These are phyloP conservation scores for Fusarium tjaetaba DNA, from an alignment of 2,329 filamentous ascomycete genomes.

Conservation along the genomic window DNA sequence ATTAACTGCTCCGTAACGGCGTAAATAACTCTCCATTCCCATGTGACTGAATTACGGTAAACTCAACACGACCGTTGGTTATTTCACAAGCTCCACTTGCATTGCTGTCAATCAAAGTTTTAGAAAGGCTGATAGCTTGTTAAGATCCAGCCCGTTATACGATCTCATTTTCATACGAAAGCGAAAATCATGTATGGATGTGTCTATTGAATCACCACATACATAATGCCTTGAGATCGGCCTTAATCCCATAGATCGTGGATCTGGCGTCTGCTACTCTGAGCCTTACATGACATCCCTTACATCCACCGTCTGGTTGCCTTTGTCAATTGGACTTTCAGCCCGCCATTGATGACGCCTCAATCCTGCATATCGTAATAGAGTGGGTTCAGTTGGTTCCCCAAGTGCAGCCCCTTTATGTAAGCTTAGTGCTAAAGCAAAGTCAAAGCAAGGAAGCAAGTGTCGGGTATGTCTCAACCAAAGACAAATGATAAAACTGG, in stretches of 20 bases:
- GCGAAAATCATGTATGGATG: slow-evolving; percentile 4
- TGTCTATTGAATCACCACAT: background rate
- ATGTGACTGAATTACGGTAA: slow-evolving; percentile 11
- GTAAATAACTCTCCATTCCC: background rate
- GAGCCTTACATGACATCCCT: slow-evolving; percentile 7
- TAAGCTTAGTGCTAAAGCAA: background rate
- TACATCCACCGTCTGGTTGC: background rate
- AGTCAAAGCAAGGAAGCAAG: background rate
- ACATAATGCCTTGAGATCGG: background rate
- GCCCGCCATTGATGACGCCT: slow-evolving; percentile 3
- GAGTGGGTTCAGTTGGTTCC: background rate
- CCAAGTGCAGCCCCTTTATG: slow-evolving; percentile 10
- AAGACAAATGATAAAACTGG: background rate
- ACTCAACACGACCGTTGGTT: slow-evolving; percentile 2
- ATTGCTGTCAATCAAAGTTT: background rate
- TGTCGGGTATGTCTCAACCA: background rate
- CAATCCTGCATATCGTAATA: slow-evolving; percentile 23
- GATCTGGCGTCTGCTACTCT: background rate
- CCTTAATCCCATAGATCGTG: slow-evolving; percentile 1
- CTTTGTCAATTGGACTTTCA: background rate
- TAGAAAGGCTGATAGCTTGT: background rate
- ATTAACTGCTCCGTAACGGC: background rate
- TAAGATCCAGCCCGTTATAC: background rate
- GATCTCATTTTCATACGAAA: background rate
- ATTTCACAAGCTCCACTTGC: slow-evolving; percentile 6